These are phyloP conservation scores for Plasmodiophora brassicae DNA, from an alignment of 208 protist genomes.

Conservation along the genomic window DNA sequence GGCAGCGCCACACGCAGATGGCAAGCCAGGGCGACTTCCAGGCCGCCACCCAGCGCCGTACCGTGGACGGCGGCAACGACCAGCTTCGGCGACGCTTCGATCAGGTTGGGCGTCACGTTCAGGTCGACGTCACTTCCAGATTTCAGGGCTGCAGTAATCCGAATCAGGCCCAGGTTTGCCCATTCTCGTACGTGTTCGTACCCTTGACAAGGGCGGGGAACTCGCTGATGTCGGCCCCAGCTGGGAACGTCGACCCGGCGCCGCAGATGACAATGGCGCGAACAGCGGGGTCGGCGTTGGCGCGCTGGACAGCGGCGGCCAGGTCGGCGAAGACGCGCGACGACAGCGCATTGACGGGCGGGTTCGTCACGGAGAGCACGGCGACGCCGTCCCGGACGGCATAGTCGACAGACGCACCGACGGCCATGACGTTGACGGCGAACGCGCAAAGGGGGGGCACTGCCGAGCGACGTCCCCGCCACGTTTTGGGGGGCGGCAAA, in stretches of 20 bases:
- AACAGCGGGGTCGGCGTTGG: neutral
- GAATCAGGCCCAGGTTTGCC: neutral
- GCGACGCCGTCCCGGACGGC: too few species aligned
- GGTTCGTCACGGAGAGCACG: neutral
- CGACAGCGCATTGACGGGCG: slow-evolving; percentile 12
- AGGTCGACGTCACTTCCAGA: neutral
- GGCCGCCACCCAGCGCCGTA: slow-evolving; percentile 80
- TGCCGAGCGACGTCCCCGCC: too few species aligned
- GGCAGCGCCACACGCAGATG: slow-evolving; percentile 63
- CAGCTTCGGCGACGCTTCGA: slow-evolving; percentile 53
- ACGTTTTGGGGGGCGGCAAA: too few species aligned
- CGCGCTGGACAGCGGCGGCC: neutral
- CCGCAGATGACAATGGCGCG: slow-evolving; percentile 27
- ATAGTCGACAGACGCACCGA: too few species aligned
- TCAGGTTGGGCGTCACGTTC: slow-evolving; percentile 26
- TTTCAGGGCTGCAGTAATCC: neutral
- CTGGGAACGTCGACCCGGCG: slow-evolving; percentile 2
- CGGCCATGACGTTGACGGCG: too few species aligned
- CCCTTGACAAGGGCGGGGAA: neutral
- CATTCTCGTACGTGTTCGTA: neutral
- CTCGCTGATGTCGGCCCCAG: slow-evolving; percentile 30
- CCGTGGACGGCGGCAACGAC: slow-evolving; percentile 86
- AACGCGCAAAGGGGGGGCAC: too few species aligned
- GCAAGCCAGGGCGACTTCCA: slow-evolving; percentile 85
- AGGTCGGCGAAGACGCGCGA: neutral